A percentile compares a stretch with the other conserved stretches of the same genome.
Evolutionary conservation across 2,329 filamentous ascomycete species (phyloP).

Genomic region (Botrytis elliptica): DNA sequence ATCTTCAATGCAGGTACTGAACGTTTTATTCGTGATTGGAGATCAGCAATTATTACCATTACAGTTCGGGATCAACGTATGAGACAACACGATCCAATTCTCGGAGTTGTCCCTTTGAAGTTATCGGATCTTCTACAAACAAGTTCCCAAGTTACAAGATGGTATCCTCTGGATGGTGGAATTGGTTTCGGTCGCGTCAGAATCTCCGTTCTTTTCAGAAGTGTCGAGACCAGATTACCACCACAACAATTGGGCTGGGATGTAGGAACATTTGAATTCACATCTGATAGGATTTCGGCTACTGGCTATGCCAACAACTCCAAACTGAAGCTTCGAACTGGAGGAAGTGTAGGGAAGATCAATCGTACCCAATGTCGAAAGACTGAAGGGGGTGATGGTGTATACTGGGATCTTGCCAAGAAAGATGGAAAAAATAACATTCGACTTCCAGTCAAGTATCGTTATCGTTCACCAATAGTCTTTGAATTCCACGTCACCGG

Average conservation of each 20-base stretch:
- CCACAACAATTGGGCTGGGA: conserved; percentile 88
- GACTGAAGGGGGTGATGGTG: conserved; percentile 57
- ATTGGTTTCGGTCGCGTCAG: conserved; percentile 88
- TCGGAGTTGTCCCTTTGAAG: conserved; percentile 87
- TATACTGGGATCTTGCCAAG: conserved; percentile 57
- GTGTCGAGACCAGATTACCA: conserved; percentile 82
- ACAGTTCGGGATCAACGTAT: conserved; percentile 87
- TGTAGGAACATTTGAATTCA: conserved; percentile 90
- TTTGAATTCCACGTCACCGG: conserved; percentile 76
- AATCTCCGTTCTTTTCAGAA: conserved; percentile 86
- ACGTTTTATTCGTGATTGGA: conserved; percentile 89
- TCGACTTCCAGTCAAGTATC: conserved; percentile 82
- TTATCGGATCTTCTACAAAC: conserved; percentile 85
- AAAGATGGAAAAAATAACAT: conserved; percentile 52
- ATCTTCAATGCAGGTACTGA: conserved; percentile 98
- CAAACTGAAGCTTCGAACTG: conserved; percentile 80
- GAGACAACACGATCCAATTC: conserved; percentile 88
- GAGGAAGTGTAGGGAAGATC: conserved; percentile 75
- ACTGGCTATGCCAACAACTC: conserved; percentile 59
- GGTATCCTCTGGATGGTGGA: conserved; percentile 96
- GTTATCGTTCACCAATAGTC: conserved; percentile 85
- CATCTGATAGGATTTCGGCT: conserved; percentile 64
- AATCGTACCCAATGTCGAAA: conserved; percentile 61
- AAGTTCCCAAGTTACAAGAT: conserved; percentile 76
- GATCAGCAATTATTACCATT: conserved; percentile 80